Percentiles rank a stretch among this genome's conserved stretches.
Conservation (phyloP, 2,329 filamentous ascomycete species). For the Dothidotthia symphoricarpi region DNA sequence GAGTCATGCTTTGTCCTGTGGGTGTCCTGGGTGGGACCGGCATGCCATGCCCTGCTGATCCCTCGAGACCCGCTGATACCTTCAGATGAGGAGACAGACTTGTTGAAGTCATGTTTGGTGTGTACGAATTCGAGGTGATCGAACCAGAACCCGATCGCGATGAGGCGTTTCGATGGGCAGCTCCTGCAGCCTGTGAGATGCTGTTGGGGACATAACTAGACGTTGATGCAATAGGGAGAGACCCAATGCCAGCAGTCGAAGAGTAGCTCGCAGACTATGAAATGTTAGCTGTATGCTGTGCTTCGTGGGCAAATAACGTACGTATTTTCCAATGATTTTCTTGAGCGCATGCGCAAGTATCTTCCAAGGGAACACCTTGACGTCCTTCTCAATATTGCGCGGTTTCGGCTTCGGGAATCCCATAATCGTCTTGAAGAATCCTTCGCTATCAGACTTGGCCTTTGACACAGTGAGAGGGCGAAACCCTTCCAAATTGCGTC, state of each 20-base stretch:
- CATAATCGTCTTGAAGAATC: conserved; percentile 99
- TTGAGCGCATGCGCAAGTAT: conserved; percentile 82
- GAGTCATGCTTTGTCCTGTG: conserved; percentile 37
- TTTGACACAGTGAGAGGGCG: conserved; percentile 92
- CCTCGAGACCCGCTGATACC: conserved; percentile 41
- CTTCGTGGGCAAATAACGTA: conserved; percentile 44
- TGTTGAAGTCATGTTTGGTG: conserved; percentile 43
- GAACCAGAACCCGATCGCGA: conserved; percentile 51
- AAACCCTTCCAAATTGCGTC: conserved; percentile 92
- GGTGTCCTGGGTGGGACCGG: conserved; percentile 36
- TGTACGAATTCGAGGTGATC: conserved; percentile 46
- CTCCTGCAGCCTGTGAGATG: conserved; percentile 49
- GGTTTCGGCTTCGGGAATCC: conserved; percentile 92
- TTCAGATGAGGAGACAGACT: conserved; percentile 48
- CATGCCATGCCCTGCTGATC: conserved; percentile 40
- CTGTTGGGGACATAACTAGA: conserved; percentile 42
- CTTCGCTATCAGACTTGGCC: conserved; percentile 84
- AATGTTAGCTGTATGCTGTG: conserved; percentile 37
- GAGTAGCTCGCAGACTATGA: conserved; percentile 65
- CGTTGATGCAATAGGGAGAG: conserved; percentile 41
- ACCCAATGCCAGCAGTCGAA: conserved; percentile 57
- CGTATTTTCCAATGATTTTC: conserved; percentile 98
- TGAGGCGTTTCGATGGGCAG: conserved; percentile 49
- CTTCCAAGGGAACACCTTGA: conserved; percentile 98
- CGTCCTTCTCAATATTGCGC: conserved; percentile 97